A percentile compares a stretch with the other conserved stretches of the same genome.
These are phyloP conservation scores for Quercus lobata DNA, from an alignment of 331 rosid species.

Conservation along the genomic window DNA sequence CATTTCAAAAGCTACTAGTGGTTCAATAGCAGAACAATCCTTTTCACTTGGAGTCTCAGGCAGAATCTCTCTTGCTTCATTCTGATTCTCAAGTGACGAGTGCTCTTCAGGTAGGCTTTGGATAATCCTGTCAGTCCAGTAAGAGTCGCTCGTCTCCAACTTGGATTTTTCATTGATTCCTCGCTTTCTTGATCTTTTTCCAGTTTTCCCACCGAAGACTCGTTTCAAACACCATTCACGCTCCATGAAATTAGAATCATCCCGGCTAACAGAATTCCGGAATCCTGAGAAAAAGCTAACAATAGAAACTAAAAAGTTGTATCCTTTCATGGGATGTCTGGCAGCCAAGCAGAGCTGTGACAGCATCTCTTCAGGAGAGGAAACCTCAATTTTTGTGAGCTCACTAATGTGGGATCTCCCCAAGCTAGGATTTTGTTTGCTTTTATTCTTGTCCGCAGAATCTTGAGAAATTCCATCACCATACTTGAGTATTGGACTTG, in stretches of 20 bases:
- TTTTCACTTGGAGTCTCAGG: slow-evolving; percentile 18
- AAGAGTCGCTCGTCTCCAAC: slow-evolving; percentile 45
- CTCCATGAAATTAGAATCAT: slow-evolving; percentile 20
- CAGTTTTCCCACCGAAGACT: slow-evolving; percentile 25
- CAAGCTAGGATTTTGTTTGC: not conserved
- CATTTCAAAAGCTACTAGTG: slow-evolving; percentile 11
- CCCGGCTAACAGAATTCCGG: slow-evolving; percentile 32
- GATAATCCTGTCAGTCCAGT: slow-evolving; percentile 65
- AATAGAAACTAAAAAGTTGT: slow-evolving; percentile 16
- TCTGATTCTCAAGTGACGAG: slow-evolving; percentile 22
- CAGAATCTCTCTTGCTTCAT: slow-evolving; percentile 19
- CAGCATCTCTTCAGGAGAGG: slow-evolving; percentile 38
- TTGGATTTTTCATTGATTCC: slow-evolving; percentile 18
- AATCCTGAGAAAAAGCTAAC: slow-evolving; percentile 40
- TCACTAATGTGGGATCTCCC: slow-evolving; percentile 18
- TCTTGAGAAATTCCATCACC: slow-evolving; percentile 16
- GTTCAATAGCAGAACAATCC: slow-evolving; percentile 5
- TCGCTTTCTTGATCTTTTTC: slow-evolving; percentile 23
- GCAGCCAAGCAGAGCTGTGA: slow-evolving; percentile 49
- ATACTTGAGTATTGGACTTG: slow-evolving; percentile 36
- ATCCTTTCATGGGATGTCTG: slow-evolving; percentile 32
- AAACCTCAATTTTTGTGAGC: slow-evolving; percentile 16
- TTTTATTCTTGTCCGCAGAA: not conserved
- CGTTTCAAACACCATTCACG: slow-evolving; percentile 28
- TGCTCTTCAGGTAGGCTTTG: slow-evolving; percentile 47